Evolutionary conservation across 75 land plant genomes (phyloP), one percentile per base, ranked within the genome.

Genomic region (Chamaecyparis obtusa): DNA sequence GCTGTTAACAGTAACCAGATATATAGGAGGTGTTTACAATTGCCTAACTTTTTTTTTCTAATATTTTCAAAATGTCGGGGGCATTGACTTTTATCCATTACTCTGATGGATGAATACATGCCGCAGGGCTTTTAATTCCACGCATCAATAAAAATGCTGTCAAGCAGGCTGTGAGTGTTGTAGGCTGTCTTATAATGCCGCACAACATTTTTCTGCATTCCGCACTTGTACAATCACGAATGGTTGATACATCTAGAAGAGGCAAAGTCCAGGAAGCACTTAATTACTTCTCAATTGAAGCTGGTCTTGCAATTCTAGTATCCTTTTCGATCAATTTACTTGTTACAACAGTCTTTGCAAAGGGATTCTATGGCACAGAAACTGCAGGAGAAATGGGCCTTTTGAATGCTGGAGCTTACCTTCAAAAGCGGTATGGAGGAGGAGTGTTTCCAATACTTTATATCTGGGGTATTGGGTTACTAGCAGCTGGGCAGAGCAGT

Each of bases 401-500:
- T 79, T 89, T 86, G 33, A 97, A 97, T 91, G 99, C 99, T 36
- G 99, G 97, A 37, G 91, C 92, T 85, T 93, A 92, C 86, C 95
- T 98, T 83, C 93, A 97, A 88, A 88, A 92, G 74, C 89, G 93
- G 88, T 98, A 93, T 90, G 99, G 99, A 21, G 94, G 95, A 54
- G 93, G 94, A 8, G 35, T 89, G 75, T 91, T 98, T 60, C 99
- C 98, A 36, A 95, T 97, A 88, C 87, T 94, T 21, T 97, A 97
- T 79, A 97, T 97, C 9, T 97, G 99, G 99, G 99, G 90, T 43
- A 93, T 95, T 85, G 99, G 99, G 33, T 88, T 98, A 54, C 86
- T 98, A 41, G 97, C 97, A 41, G 96, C 99, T 83, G 99, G 99
- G 9, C 99, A 98, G 88, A 98, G 99, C 87, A 95, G 96, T 92